Conservation (phyloP, 441 rosid species). For the Erodium moschatum region DNA sequence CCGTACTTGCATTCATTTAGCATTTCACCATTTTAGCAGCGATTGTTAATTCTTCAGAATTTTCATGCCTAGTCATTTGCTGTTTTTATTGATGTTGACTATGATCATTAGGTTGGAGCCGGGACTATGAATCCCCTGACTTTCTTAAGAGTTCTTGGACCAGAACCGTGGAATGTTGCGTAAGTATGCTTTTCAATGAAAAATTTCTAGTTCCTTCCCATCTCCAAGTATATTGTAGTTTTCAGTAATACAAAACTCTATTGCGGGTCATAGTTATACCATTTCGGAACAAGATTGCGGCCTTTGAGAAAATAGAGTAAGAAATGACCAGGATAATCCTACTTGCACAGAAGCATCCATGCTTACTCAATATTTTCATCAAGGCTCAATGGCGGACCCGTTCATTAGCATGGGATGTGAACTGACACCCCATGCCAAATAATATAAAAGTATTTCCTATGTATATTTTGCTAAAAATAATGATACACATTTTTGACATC, state of each 20-base stretch:
- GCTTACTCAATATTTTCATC: conserved; percentile 2
- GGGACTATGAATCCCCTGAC: conserved; percentile 98
- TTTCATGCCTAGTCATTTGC: background rate
- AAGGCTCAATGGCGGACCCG: background rate
- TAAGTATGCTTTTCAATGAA: conserved; percentile 33
- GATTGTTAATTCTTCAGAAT: background rate
- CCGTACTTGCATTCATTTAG: background rate
- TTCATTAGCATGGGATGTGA: background rate
- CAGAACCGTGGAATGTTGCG: conserved; percentile 98
- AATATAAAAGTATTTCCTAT: background rate
- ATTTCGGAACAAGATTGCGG: background rate
- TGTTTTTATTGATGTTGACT: conserved; percentile 11
- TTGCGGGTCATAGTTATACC: background rate
- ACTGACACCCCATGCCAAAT: background rate
- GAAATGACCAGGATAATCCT: background rate
- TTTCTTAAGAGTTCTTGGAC: conserved; percentile 86
- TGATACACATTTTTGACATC: background rate
- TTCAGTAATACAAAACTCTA: background rate
- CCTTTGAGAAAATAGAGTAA: conserved; percentile 4
- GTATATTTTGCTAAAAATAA: background rate
- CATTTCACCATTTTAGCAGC: background rate
- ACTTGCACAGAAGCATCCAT: background rate
- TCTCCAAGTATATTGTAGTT: background rate
- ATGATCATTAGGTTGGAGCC: conserved; percentile 67
- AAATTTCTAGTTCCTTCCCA: background rate